Base-by-base conservation (phyloP, 192 early-diverging fungal genomes). In the Gamsiella multidivaricata region DNA sequence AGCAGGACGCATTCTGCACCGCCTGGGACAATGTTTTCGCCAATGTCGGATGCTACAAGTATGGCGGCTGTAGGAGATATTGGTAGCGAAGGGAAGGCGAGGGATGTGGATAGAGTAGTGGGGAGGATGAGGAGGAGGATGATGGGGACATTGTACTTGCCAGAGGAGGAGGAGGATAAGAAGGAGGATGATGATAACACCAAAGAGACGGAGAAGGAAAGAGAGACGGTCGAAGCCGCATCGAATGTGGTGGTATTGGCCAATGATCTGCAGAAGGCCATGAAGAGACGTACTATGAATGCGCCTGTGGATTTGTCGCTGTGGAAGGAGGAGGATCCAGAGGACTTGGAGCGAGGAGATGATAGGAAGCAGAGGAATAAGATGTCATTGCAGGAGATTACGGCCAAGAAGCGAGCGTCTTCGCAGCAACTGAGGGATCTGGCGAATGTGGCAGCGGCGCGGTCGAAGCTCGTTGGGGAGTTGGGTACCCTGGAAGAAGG, bases 311-410 rank as follows among this genome's bases (percentile, higher is more conserved):
- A n/a, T n/a, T n/a, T n/a, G n/a, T n/a, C n/a, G n/a, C n/a, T n/a
- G n/a, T n/a, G n/a, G n/a, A n/a, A 42, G 49, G 37, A 10, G 26
- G 36, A 18, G n/a, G 10, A 31, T 39, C 50, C 10, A 29, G 18
- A n/a, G 39, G 36, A 10, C 34, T n/a, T 11, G 22, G 37, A 45
- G 46, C 11, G n/a, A 49, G n/a, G 46, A n/a, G 22, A 49, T n/a
- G 46, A 49, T 49, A n/a, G 22, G 46, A 20, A 55, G 20, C 26
- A 31, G 36, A 3, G 23, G 17, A 32, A 2, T 34, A 69, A 59
- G 55, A 37, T 57, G 2, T 54, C 59, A 7, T 37, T 70, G 0
- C 51, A 52, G 15, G 69, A 70, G 29, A 61, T 70, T n/a, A 70
- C 59, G 10, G 50, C 59, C 49, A 55, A 61, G 22, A 70, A 70